phyloP scores from a whole-genome alignment of 306 rosid genomes.

The Boehmeria nivea region DNA sequence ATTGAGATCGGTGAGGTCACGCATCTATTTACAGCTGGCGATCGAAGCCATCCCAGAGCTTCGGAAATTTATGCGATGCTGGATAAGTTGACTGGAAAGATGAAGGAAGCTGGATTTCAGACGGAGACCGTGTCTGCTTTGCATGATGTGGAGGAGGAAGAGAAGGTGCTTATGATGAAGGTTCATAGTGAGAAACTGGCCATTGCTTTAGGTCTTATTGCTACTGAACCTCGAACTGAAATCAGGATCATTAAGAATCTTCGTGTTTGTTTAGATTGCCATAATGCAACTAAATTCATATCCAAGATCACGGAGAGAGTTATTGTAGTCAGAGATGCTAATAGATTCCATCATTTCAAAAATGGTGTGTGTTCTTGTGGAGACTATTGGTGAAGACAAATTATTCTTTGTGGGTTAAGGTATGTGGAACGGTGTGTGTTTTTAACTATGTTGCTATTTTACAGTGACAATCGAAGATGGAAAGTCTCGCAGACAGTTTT shows the following conservation, averaged over 20 bases:
- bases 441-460: slow-evolving; percentile 8
- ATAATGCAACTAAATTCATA: slow-evolving; percentile 77
- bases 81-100: slow-evolving; percentile 71
- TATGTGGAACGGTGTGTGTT: slow-evolving; percentile 18
- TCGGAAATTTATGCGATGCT: slow-evolving; percentile 70
- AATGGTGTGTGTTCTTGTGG: slow-evolving; percentile 83
- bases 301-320: slow-evolving; percentile 80
- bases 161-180: slow-evolving; percentile 80
- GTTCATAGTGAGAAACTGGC: slow-evolving; percentile 93
- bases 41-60: slow-evolving; percentile 68
- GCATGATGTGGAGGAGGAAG: slow-evolving; percentile 98
- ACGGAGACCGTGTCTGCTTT: slow-evolving; percentile 67
- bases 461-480: too few relatives aligned
- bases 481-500: too few relatives aligned
- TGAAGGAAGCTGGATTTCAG: slow-evolving; percentile 78
- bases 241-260: slow-evolving; percentile 91
- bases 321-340: slow-evolving; percentile 94
- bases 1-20: slow-evolving; percentile 72
- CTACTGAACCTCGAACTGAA: slow-evolving; percentile 71
- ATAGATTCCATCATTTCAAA: slow-evolving; percentile 87
- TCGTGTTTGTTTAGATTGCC: slow-evolving; percentile 94
- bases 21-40: slow-evolving; percentile 73
- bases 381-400: slow-evolving; percentile 73
- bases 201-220: slow-evolving; percentile 82
- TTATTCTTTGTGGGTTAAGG: slow-evolving; percentile 21